Conservation (phyloP, 305 asterid species). For the Fraxinus albicans region DNA sequence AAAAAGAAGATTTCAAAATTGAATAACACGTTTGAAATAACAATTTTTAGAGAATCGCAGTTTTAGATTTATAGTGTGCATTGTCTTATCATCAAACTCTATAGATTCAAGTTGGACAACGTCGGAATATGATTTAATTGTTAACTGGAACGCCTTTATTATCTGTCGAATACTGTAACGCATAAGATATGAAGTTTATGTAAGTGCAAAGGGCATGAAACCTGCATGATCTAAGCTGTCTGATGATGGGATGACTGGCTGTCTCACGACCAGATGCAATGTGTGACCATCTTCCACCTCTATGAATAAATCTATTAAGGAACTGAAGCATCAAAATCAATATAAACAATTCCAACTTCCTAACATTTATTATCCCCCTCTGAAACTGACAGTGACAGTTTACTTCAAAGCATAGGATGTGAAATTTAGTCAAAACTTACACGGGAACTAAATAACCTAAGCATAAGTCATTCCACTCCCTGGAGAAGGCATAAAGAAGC, state of each 20-base stretch:
- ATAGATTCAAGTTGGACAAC: not conserved
- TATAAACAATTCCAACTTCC: constrained; percentile 4
- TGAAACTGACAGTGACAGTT: not conserved
- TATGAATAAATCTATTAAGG: constrained; percentile 50
- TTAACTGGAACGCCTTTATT: constrained; percentile 6
- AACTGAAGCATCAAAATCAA: constrained; percentile 32
- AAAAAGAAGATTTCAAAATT: not conserved
- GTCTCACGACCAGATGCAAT: constrained; percentile 88
- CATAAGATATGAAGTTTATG: constrained; percentile 5
- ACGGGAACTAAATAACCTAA: constrained; percentile 10
- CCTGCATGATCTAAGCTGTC: constrained; percentile 66
- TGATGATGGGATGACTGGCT: constrained; percentile 53
- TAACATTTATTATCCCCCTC: constrained; percentile 13
- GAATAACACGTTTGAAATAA: not conserved
- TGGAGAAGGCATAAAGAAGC: constrained; percentile 6
- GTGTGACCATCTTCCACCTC: constrained; percentile 99
- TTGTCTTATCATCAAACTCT: constrained; percentile 1
- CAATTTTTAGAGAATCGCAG: not conserved
- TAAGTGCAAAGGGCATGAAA: constrained; percentile 30
- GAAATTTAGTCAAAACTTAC: constrained; percentile 14
- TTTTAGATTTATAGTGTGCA: not conserved
- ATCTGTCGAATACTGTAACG: constrained; percentile 1
- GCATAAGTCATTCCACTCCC: not conserved
- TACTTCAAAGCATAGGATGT: constrained; percentile 6
- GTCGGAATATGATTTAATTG: constrained; percentile 1